A percentile compares a stretch with the other conserved stretches of the same genome.
Evolutionary conservation across 2,329 filamentous ascomycete species (phyloP).

Genomic region (Chaetomiaceae sp.): DNA sequence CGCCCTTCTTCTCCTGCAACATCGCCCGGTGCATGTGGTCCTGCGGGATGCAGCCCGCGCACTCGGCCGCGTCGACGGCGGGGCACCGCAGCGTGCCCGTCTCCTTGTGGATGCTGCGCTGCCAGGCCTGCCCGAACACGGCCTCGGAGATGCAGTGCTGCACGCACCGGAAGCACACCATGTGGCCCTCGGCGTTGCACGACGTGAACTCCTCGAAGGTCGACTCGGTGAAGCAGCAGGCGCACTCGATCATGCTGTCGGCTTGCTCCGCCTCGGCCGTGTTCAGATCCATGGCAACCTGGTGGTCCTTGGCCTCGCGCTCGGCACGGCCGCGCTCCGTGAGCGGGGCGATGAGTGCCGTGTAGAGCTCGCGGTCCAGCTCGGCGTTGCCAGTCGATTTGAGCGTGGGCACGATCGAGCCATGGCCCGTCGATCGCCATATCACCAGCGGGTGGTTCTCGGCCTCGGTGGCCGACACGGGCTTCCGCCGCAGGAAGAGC

Average conservation of each 20-base stretch:
- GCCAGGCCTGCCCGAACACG: constrained; percentile 90
- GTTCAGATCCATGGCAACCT: constrained; percentile 51
- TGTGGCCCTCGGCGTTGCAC: constrained; percentile 65
- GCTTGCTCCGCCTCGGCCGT: constrained; percentile 54
- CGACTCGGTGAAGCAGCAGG: constrained; percentile 69
- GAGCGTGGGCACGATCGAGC: constrained; percentile 56
- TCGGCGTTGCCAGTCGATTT: constrained; percentile 62
- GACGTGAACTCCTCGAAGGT: constrained; percentile 70
- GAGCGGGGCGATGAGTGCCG: constrained; percentile 53
- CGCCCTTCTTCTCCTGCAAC: constrained; percentile 61
- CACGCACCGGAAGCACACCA: constrained; percentile 79
- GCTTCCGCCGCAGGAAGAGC: constrained; percentile 63
- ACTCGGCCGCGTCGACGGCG: constrained; percentile 68
- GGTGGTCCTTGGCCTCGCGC: constrained; percentile 48
- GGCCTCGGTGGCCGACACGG: constrained; percentile 48
- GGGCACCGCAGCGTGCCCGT: constrained; percentile 76
- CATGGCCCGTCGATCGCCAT: constrained; percentile 55
- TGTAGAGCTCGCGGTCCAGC: constrained; percentile 58
- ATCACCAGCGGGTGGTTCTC: constrained; percentile 59
- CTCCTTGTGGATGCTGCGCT: constrained; percentile 68
- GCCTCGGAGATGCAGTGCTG: constrained; percentile 79
- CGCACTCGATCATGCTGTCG: constrained; percentile 62
- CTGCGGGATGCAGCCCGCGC: constrained; percentile 66
- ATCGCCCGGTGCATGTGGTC: constrained; percentile 71
- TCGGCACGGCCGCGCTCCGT: constrained; percentile 40